Evolutionary conservation across 495 filamentous ascomycete genomes (phyloP), one percentile per base, ranked within the genome.

Genomic region (Penicillium antarcticum): DNA sequence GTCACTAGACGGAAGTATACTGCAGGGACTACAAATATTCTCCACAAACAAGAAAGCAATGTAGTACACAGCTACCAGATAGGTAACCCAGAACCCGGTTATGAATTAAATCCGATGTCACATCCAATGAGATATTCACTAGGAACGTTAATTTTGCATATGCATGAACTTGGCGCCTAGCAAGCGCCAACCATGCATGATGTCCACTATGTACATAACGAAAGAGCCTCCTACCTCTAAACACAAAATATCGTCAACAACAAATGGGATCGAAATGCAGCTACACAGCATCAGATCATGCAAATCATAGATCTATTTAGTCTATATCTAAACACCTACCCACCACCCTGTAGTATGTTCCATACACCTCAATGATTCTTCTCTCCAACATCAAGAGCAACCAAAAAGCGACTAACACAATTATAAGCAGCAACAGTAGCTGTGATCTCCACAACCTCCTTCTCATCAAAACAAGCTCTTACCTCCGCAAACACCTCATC

Each of bases 351-450:
- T 41, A 40, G 10, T 10, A 40, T 38, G 10, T 9, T 21, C 18
- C 13, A 8, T 5, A 23, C 9, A 18, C 8, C 35, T 55, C 41
- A 59, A 48, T 57, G 53, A 31, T 81, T 82, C 60, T 71, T 76
- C 64, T 86, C 82, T 16, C 81, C 82, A 73, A 91, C 88, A 70
- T 92, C 86, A 55, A 96, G 62, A 16, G 89, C 89, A 26, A 95
- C 89, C 55, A 95, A 68, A 58, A 95, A 92, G 41, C 89, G 76
- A 57, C 86, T 89, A 10, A 96, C 89, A 67, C 87, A 91, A 63
- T 95, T 95, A 63, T 96, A 95, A 24, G 81, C 83, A n/a, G 85
- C 88, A 53, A 86, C 82, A 19, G 87, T 89, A 13, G 88, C 82
- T 48, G 85, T 88, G 52, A 91, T 77, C 73, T 94, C 89, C 31